Percentiles rank a stretch among this genome's conserved stretches.
phyloP scores from a whole-genome alignment of 164 flowering plant species.

The Piper longum region DNA sequence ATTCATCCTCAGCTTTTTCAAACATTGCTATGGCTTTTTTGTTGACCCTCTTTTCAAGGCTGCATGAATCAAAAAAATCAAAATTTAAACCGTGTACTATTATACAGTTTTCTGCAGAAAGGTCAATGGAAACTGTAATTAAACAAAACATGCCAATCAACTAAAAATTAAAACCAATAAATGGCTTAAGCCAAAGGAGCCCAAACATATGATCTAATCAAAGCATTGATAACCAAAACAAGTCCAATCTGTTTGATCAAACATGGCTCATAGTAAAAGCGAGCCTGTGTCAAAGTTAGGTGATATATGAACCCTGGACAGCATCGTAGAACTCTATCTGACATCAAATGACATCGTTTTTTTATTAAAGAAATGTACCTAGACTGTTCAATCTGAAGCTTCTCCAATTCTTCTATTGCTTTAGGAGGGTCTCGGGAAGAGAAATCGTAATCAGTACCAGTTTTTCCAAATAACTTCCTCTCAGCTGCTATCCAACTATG shows the following conservation, averaged over 20 bases:
- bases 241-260: no score
- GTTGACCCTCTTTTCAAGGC: slow-evolving; percentile 97
- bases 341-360: no score
- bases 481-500: slow-evolving; percentile 91
- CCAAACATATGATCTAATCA: not conserved
- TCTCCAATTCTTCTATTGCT: slow-evolving; percentile 67
- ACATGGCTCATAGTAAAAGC: not conserved
- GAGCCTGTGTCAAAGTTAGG: not conserved
- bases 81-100: no score
- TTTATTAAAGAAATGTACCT: slow-evolving; percentile 22
- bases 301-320: not conserved
- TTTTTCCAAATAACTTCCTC: slow-evolving; percentile 81
- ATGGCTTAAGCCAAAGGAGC: not conserved
- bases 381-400: slow-evolving; percentile 74
- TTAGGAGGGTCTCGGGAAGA: slow-evolving; percentile 56
- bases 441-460: slow-evolving; percentile 92
- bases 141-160: not conserved
- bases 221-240: not conserved
- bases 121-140: not conserved
- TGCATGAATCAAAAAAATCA: slow-evolving; percentile 13
- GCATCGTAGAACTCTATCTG: not conserved
- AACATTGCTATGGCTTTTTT: slow-evolving; percentile 99
- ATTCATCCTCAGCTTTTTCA: slow-evolving; percentile 98
- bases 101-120: not conserved
- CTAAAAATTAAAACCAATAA: not conserved